Evolutionary conservation across 1,284 basidiomycete species (phyloP).

Genomic region (Cutaneotrichosporon spelunceum): DNA sequence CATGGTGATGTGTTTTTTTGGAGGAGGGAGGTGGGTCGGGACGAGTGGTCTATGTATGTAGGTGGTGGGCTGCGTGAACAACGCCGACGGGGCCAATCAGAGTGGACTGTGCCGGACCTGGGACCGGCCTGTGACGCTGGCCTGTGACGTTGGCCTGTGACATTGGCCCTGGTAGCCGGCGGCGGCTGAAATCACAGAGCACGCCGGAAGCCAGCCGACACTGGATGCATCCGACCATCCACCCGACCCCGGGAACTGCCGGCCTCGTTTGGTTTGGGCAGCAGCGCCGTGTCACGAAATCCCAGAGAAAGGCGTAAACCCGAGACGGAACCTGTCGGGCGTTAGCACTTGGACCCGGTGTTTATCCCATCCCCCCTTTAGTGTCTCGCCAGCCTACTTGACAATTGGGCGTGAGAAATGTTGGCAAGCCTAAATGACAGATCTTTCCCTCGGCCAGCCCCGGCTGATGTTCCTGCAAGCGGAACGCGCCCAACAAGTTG

Average conservation of each 20-base stretch:
- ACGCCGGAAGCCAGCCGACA: neutral
- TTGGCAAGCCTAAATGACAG: neutral
- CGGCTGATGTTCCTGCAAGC: too few species aligned
- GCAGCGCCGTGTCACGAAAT: neutral
- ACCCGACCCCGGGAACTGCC: neutral
- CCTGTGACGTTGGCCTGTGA: constrained; percentile 1
- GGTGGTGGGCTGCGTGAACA: neutral
- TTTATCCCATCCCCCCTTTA: neutral
- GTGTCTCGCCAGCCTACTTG: neutral
- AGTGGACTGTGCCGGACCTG: too few species aligned
- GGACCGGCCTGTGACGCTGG: too few species aligned
- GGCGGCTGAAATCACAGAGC: too few species aligned
- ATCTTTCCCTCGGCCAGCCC: too few species aligned
- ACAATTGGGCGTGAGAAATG: neutral
- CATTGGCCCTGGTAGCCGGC: neutral
- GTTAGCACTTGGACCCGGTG: neutral
- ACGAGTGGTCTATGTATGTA: neutral
- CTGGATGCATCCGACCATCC: neutral
- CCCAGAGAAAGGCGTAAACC: neutral
- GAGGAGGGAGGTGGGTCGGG: constrained; percentile 1
- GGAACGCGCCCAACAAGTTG: too few species aligned
- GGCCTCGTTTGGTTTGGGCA: neutral
- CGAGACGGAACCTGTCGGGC: neutral
- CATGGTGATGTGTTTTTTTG: constrained; percentile 36
- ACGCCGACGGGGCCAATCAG: neutral